Evolutionary conservation across 441 rosid genomes (phyloP), one percentile per base, ranked within the genome.

Genomic region (Pelargonium cotyledonis): DNA sequence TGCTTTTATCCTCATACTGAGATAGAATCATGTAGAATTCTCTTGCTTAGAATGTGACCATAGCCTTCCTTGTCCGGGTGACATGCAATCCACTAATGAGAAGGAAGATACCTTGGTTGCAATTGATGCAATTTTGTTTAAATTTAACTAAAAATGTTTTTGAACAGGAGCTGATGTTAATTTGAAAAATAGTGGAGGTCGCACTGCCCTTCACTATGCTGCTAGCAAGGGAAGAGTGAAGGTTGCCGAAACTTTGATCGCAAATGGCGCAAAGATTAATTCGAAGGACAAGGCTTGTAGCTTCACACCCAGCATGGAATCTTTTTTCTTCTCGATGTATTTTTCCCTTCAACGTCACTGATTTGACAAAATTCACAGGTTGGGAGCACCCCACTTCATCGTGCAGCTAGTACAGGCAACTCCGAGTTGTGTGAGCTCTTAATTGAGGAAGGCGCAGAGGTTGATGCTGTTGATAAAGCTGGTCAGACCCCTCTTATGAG

Each of bases 381-480:
- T 68, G 97, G 97, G 69, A 84, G 93, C 66, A 88, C 96, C 12
- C 88, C 98, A 12, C 84, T 91, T 78, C 98, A 93, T 71, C 85
- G 96, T 38, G 98, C 95, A 64, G 97, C 98, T 66, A 87, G 98
- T 76, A 84, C 86, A 0, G 97, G 96, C 69, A 88, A 89, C 66
- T 77, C 88, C 2, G 86, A 83, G 66, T 8, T 94, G 76, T 91
- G 96, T 72, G 96, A 89, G 44, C 71, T 86, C 44, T 64, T 94
- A 46, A 88, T 88, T 12, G 98, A 94, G 82, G 98, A 91, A 85
- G 98, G 97, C 40, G 97, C 93, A 53, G 97, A 88, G 68, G 75
- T 93, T 47, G 98, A 93, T 69, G 84, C 86, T 66, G 70, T 72
- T 3, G 98, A 93, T 68, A 87, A 79, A 81, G 84, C 86, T 49